Evolutionary conservation across 371 early-diverging fungal genomes (phyloP).

Genomic region (Actinomortierella wolfii): DNA sequence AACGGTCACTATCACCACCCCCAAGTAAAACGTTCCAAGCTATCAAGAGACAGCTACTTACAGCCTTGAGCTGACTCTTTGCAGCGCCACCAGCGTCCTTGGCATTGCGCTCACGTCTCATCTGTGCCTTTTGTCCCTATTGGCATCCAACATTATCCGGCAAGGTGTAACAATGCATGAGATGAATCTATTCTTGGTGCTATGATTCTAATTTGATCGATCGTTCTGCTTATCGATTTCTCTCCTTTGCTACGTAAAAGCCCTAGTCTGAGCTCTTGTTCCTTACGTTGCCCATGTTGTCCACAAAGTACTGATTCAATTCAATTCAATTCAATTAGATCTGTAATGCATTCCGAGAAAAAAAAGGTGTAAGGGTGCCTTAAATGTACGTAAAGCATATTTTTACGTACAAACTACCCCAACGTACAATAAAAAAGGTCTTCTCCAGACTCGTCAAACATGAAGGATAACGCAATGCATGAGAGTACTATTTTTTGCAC

Average conservation of each 20-base stretch:
- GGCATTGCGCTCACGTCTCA: slow-evolving; percentile 75
- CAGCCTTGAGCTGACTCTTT: slow-evolving; percentile 80
- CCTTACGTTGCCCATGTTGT: slow-evolving; percentile 12
- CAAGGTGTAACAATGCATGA: background rate
- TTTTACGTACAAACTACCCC: no score
- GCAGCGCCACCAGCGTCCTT: slow-evolving; percentile 57
- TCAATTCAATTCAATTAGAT: no score
- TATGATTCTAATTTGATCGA: background rate
- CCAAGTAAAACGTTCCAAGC: no score
- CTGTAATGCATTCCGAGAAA: no score
- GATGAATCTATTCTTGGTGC: background rate
- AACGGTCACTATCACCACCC: no score
- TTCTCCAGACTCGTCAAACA: no score
- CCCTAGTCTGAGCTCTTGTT: background rate
- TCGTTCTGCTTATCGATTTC: background rate
- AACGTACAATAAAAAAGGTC: no score
- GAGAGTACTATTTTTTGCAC: no score
- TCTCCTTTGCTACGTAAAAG: background rate
- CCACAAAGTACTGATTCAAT: background rate
- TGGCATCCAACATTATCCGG: slow-evolving; percentile 2
- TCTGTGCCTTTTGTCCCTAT: slow-evolving; percentile 78
- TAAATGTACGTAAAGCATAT: no score
- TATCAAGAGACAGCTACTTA: slow-evolving; percentile 45
- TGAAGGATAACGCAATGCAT: no score
- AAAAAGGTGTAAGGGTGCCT: no score